A percentile compares a stretch with the other conserved stretches of the same genome.
Evolutionary conservation across 192 early-diverging fungal genomes (phyloP).

Genomic region (Pecoramyces ruminantium): DNA sequence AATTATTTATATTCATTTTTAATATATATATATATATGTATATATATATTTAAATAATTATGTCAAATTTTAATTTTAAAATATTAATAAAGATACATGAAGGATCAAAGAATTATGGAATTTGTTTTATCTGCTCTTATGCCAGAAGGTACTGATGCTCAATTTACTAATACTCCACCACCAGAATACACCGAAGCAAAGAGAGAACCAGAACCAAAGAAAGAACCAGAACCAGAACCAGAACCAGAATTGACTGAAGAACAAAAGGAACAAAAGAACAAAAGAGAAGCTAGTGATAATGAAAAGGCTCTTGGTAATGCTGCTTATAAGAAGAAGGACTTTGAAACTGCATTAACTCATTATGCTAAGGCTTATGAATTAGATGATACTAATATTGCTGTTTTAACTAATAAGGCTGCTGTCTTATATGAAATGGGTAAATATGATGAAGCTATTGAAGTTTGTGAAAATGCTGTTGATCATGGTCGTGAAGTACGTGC

Average conservation of each 20-base stretch:
- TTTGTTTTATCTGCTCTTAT: not conserved
- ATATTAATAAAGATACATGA: not conserved
- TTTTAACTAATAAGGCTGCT: constrained; percentile 92
- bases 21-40: too few species aligned
- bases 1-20: too few species aligned
- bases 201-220: constrained; percentile 12
- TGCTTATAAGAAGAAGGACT: constrained; percentile 81
- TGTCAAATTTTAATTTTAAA: too few species aligned
- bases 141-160: not conserved
- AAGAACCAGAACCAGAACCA: constrained; percentile 11
- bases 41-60: too few species aligned
- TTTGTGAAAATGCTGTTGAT: constrained; percentile 80
- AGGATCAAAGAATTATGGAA: not conserved
- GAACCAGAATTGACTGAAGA: constrained; percentile 37
- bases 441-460: constrained; percentile 82
- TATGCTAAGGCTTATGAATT: constrained; percentile 82
- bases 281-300: constrained; percentile 35
- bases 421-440: constrained; percentile 88
- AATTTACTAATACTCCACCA: not conserved
- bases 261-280: constrained; percentile 40
- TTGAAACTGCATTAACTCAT: constrained; percentile 72
- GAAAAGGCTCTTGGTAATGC: constrained; percentile 79
- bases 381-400: constrained; percentile 77
- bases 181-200: constrained; percentile 8
- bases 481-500: constrained; percentile 73